A percentile compares a stretch with the other conserved stretches of the same genome.
phyloP scores from a whole-genome alignment of 2,329 filamentous ascomycete species.

The Apiospora saccharicola region DNA sequence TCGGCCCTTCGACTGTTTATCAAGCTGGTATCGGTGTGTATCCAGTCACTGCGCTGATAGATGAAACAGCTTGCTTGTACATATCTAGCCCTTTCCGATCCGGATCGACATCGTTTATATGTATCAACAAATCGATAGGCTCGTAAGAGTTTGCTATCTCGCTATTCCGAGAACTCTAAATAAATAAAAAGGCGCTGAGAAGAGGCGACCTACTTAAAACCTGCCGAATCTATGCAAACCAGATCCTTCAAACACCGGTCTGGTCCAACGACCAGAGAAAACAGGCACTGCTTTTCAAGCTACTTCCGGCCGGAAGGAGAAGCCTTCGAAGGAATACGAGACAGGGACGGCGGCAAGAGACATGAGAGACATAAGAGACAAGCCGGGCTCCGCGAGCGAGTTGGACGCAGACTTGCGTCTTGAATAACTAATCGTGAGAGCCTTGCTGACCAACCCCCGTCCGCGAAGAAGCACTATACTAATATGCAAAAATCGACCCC shows the following conservation, averaged over 20 bases:
- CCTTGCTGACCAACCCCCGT: not conserved
- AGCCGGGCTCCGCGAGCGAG: not conserved
- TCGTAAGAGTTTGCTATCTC: conserved; percentile 9
- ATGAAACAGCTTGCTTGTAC: conserved; percentile 22
- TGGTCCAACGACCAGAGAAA: not conserved
- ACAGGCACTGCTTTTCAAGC: not conserved
- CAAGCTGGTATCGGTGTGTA: not conserved
- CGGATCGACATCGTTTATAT: not conserved
- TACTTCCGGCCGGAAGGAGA: conserved; percentile 15
- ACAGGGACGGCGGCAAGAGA: conserved; percentile 16
- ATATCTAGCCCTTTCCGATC: conserved; percentile 6
- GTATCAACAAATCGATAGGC: not conserved
- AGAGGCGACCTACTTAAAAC: not conserved
- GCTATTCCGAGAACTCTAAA: not conserved
- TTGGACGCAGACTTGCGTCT: not conserved
- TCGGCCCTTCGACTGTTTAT: conserved; percentile 20
- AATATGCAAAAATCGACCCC: not conserved
- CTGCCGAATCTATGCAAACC: not conserved
- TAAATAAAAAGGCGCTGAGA: conserved; percentile 6
- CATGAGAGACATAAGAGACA: conserved; percentile 7
- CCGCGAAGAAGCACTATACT: not conserved
- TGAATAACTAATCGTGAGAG: conserved; percentile 12
- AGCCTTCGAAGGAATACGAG: not conserved
- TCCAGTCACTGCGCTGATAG: conserved; percentile 9
- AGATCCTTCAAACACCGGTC: not conserved